Conservation (phyloP, 176 grass and related monocot species). For the Cocos nucifera region DNA sequence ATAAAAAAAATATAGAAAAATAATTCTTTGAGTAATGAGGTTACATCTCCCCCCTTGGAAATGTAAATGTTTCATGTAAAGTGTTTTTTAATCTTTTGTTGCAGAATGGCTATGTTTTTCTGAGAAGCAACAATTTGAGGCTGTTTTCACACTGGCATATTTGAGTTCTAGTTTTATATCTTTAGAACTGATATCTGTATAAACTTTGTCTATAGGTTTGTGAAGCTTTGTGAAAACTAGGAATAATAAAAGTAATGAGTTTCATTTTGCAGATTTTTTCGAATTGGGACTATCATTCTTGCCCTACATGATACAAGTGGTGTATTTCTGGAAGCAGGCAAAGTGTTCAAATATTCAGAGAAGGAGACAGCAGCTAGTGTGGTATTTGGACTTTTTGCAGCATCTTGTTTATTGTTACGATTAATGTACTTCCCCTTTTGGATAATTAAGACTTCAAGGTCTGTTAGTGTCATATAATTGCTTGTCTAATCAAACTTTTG, state of each 20-base stretch:
- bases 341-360: conserved; percentile 94
- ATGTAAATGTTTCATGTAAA: neutral
- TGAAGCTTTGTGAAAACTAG: neutral
- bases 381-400: conserved; percentile 80
- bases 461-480: conserved; percentile 4
- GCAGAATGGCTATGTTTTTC: too few relatives aligned
- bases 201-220: too few relatives aligned
- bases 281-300: conserved; percentile 77
- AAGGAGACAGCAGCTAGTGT: conserved; percentile 79
- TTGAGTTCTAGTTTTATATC: too few relatives aligned
- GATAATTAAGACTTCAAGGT: conserved; percentile 98
- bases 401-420: conserved; percentile 76
- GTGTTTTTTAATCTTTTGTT: neutral
- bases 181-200: too few relatives aligned
- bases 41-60: too few relatives aligned
- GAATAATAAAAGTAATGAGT: conserved; percentile 5
- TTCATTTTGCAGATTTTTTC: conserved; percentile 60
- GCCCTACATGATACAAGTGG: conserved; percentile 90
- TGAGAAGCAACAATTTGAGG: too few relatives aligned
- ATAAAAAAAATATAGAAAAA: too few relatives aligned
- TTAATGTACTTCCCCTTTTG: conserved; percentile 96
- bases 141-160: too few relatives aligned
- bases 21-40: too few relatives aligned
- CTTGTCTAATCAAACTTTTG: neutral
- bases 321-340: conserved; percentile 87